A percentile compares a stretch with the other conserved stretches of the same genome.
Evolutionary conservation across 805 yeast genomes (phyloP).

Genomic region (Millerozyma acaciae): DNA sequence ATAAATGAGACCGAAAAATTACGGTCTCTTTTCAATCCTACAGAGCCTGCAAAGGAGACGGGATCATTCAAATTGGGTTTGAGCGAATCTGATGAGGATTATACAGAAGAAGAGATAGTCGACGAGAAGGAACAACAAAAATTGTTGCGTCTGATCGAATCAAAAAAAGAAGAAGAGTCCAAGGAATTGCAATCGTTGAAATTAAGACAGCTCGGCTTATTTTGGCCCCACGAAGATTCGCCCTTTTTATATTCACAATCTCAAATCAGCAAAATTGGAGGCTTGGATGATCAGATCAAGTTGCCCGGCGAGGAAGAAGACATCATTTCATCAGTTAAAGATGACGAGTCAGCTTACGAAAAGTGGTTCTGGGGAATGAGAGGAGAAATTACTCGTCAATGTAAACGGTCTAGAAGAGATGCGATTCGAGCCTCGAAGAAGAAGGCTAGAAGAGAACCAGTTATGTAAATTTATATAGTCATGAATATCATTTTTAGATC

Average conservation of each 20-base stretch:
- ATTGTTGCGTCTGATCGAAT: slow-evolving; percentile 28
- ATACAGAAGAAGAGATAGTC: slow-evolving; percentile 32
- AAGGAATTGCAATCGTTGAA: background rate
- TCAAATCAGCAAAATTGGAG: slow-evolving; percentile 58
- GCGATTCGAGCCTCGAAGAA: slow-evolving; percentile 57
- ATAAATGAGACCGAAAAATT: slow-evolving; percentile 48
- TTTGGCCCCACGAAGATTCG: slow-evolving; percentile 80
- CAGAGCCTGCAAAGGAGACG: slow-evolving; percentile 3
- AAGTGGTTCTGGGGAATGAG: slow-evolving; percentile 79
- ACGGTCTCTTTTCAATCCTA: slow-evolving; percentile 54
- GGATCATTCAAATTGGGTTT: slow-evolving; percentile 38
- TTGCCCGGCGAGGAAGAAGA: slow-evolving; percentile 39
- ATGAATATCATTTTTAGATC: background rate
- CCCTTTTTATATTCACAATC: slow-evolving; percentile 87
- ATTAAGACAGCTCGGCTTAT: slow-evolving; percentile 44
- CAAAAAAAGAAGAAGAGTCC: slow-evolving; percentile 13
- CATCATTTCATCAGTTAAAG: slow-evolving; percentile 18
- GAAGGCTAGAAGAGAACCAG: slow-evolving; percentile 14
- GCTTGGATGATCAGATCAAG: slow-evolving; percentile 22
- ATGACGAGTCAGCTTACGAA: slow-evolving; percentile 53
- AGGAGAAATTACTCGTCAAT: slow-evolving; percentile 72
- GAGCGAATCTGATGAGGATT: slow-evolving; percentile 44
- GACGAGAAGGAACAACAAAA: slow-evolving; percentile 18
- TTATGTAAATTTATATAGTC: background rate
- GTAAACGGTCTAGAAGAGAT: slow-evolving; percentile 74